These are phyloP conservation scores for Hypoxylon trugodes DNA, from an alignment of 495 filamentous ascomycete genomes.

Conservation along the genomic window DNA sequence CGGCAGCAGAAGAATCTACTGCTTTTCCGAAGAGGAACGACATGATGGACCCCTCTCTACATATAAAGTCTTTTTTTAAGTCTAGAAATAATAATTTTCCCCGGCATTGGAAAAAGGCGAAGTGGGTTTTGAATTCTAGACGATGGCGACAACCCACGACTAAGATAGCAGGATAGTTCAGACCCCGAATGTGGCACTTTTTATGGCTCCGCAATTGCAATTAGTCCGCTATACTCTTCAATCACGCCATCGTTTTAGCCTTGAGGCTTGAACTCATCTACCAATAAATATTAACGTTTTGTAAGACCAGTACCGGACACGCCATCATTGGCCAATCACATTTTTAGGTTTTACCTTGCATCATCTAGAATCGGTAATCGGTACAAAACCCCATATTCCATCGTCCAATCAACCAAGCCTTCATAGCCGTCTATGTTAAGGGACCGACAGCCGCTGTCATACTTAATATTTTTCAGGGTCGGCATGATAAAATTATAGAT, in stretches of 20 bases:
- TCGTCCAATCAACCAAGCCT: constrained; percentile 19
- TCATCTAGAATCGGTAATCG: constrained; percentile 42
- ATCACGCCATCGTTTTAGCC: constrained; percentile 47
- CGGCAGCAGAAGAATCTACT: constrained; percentile 44
- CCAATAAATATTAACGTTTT: constrained; percentile 42
- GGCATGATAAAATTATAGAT: neutral
- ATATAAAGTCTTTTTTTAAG: constrained; percentile 31
- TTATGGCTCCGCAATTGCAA: constrained; percentile 38
- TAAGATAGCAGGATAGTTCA: constrained; percentile 39
- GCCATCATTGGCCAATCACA: constrained; percentile 41
- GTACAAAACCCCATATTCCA: constrained; percentile 33
- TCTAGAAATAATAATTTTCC: constrained; percentile 25
- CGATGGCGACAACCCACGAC: constrained; percentile 24
- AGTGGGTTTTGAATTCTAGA: constrained; percentile 35
- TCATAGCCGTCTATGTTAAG: constrained; percentile 18
- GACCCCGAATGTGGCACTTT: constrained; percentile 38
- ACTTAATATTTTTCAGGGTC: neutral
- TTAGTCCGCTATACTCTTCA: constrained; percentile 36
- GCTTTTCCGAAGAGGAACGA: constrained; percentile 47
- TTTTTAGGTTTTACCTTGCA: constrained; percentile 32
- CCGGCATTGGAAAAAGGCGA: constrained; percentile 34
- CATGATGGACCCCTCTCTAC: constrained; percentile 39
- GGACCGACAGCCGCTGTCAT: constrained; percentile 31
- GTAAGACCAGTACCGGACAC: constrained; percentile 46
- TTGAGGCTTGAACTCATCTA: constrained; percentile 21